These are phyloP conservation scores for Nowakowskiella sp. DNA, from an alignment of 192 early-diverging fungal species.

Conservation along the genomic window DNA sequence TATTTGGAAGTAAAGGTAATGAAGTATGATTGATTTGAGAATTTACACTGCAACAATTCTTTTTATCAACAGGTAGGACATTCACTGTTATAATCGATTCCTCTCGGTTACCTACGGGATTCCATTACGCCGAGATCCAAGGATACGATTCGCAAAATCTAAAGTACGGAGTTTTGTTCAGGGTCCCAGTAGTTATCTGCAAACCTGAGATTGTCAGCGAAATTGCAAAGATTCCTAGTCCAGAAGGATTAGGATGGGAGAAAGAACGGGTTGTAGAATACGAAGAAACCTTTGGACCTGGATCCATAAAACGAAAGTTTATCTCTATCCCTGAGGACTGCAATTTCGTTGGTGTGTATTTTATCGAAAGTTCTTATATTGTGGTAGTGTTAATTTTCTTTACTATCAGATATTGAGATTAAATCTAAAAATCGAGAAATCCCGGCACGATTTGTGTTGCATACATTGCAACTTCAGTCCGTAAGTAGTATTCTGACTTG, in stretches of 20 bases:
- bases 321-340: conserved; percentile 74
- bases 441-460: conserved; percentile 61
- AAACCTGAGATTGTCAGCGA: conserved; percentile 51
- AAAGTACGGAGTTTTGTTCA: conserved; percentile 73
- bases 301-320: conserved; percentile 71
- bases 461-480: conserved; percentile 66
- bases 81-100: conserved; percentile 78
- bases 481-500: conserved; percentile 14
- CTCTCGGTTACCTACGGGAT: conserved; percentile 63
- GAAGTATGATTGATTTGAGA: too few species aligned
- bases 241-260: conserved; percentile 45
- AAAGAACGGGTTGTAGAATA: too few species aligned
- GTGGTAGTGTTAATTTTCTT: conserved; percentile 25
- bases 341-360: conserved; percentile 55
- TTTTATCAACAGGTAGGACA: conserved; percentile 23
- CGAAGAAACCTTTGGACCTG: conserved; percentile 68
- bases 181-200: conserved; percentile 79
- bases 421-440: conserved; percentile 24
- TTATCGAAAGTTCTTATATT: conserved; percentile 17
- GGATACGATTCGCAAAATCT: conserved; percentile 69
- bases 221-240: conserved; percentile 32
- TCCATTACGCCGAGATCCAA: conserved; percentile 69
- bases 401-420: conserved; percentile 29
- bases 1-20: too few species aligned
- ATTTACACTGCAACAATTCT: conserved; percentile 56